These are phyloP conservation scores for Xylaria scruposa DNA, from an alignment of 495 filamentous ascomycete species.

Conservation along the genomic window DNA sequence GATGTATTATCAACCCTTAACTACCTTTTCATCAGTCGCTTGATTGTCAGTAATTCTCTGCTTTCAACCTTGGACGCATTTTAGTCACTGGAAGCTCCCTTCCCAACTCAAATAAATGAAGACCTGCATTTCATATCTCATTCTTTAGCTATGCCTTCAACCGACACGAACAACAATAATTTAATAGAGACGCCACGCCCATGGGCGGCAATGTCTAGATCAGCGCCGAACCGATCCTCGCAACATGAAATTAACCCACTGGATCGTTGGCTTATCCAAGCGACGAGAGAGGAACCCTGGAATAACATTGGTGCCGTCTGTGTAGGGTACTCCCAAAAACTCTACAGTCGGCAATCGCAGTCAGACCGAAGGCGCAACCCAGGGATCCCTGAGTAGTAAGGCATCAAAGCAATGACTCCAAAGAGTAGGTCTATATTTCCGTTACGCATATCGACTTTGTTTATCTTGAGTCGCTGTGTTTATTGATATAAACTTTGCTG, in stretches of 20 bases:
- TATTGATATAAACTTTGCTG: neutral
- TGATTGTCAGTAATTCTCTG: neutral
- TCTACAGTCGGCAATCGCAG: neutral
- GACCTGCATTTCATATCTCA: neutral
- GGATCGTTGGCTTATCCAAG: conserved; percentile 2
- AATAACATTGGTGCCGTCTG: neutral
- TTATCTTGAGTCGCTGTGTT: neutral
- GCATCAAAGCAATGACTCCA: neutral
- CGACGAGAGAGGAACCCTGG: neutral
- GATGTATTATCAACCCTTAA: neutral
- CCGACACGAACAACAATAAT: neutral
- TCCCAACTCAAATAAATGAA: neutral
- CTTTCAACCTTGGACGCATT: neutral
- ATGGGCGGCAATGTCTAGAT: neutral
- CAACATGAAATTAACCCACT: neutral
- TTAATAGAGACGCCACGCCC: too few species aligned
- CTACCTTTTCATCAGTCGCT: neutral
- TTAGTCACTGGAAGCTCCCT: neutral
- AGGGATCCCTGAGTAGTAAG: neutral
- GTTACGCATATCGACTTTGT: neutral
- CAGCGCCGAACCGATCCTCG: neutral
- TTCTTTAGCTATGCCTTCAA: neutral
- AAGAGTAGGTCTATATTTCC: neutral
- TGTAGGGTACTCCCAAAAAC: neutral
- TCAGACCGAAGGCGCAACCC: neutral